A percentile compares a stretch with the other conserved stretches of the same genome.
These are phyloP conservation scores for Xylaria telfairii DNA, from an alignment of 495 filamentous ascomycete genomes.

Conservation along the genomic window DNA sequence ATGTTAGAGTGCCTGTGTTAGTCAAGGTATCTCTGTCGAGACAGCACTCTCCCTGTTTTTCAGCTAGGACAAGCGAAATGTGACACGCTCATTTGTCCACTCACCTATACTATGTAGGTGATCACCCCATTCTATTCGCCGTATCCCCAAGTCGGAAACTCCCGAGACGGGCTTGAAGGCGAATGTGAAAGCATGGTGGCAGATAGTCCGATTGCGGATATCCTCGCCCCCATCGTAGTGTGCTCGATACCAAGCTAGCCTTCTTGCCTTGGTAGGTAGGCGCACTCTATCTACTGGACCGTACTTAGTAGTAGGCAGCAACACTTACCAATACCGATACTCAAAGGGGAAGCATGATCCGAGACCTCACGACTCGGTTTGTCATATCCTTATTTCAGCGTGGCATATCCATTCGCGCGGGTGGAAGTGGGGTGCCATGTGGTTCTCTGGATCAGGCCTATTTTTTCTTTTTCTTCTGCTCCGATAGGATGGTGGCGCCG, in stretches of 20 bases:
- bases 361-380: not conserved
- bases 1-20: not conserved
- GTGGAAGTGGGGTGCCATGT: slow-evolving; percentile 27
- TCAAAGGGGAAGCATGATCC: slow-evolving; percentile 20
- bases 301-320: slow-evolving; percentile 12
- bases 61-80: slow-evolving; percentile 18
- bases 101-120: too few species aligned
- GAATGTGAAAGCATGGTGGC: not conserved
- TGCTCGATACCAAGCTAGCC: not conserved
- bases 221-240: not conserved
- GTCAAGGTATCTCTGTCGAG: not conserved
- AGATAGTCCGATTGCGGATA: not conserved
- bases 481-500: not conserved
- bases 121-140: not conserved
- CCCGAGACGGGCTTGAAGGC: not conserved
- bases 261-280: not conserved
- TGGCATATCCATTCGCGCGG: slow-evolving; percentile 20
- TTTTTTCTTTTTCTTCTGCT: slow-evolving; percentile 13
- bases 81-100: not conserved
- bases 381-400: slow-evolving; percentile 9
- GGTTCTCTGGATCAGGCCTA: not conserved
- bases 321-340: not conserved
- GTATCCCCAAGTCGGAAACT: not conserved
- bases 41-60: not conserved
- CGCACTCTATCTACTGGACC: too few species aligned